Conservation (phyloP, 352 stramenopile species). For the Globisporangium parvum region DNA sequence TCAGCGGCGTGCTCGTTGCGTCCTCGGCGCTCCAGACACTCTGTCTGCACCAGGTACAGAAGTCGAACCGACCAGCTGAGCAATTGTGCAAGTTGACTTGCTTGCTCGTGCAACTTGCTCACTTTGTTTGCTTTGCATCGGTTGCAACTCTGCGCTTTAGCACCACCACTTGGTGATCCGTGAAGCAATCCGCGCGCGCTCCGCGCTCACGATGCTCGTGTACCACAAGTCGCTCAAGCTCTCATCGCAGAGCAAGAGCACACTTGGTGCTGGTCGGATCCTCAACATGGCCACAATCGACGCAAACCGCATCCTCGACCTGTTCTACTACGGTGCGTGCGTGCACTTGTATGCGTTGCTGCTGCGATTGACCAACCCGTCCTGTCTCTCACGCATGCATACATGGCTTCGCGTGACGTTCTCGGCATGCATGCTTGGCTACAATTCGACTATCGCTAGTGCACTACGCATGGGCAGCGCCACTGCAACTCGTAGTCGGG, state of each 20-base stretch:
- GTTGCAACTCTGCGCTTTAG: no score
- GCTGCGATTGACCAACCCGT: neutral
- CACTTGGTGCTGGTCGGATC: conserved; percentile 73
- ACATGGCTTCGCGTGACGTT: no score
- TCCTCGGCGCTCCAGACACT: conserved; percentile 44
- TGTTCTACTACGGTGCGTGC: conserved; percentile 39
- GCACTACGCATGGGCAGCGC: conserved; percentile 59
- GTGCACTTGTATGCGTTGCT: neutral
- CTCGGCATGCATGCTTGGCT: neutral
- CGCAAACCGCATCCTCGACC: conserved; percentile 86
- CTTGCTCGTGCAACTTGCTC: neutral
- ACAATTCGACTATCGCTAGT: conserved; percentile 14
- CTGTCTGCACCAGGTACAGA: conserved; percentile 44
- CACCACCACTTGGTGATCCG: conserved; percentile 60
- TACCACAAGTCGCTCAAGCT: conserved; percentile 52
- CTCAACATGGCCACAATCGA: conserved; percentile 94
- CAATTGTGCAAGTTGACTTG: no score
- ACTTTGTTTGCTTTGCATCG: neutral
- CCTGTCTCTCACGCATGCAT: neutral
- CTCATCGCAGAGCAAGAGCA: conserved; percentile 53
- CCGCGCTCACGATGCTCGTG: conserved; percentile 59
- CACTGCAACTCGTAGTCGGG: conserved; percentile 49
- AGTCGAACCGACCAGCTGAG: neutral
- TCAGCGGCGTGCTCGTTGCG: conserved; percentile 40
- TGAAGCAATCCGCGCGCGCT: conserved; percentile 56